Percentiles rank a stretch among this genome's conserved stretches.
phyloP scores from a whole-genome alignment of 345 rosid species.

The Conringia planisiliqua region DNA sequence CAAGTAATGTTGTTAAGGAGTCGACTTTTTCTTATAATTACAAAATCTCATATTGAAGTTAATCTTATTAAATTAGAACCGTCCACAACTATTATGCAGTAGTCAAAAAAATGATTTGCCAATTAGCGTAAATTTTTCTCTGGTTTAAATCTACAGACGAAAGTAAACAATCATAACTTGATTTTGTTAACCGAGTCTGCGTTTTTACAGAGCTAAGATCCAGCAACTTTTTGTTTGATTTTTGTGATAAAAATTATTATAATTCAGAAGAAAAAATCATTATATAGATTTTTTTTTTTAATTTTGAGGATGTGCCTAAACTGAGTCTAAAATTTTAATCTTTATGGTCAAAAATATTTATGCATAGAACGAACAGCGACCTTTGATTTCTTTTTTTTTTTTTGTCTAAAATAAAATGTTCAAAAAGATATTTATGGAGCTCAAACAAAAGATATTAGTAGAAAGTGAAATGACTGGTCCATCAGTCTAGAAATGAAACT shows the following conservation, averaged over 20 bases:
- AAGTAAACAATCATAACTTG: background rate
- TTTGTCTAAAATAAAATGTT: background rate
- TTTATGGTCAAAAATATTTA: background rate
- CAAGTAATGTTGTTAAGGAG: background rate
- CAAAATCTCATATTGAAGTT: background rate
- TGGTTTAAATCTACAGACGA: background rate
- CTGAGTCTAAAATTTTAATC: background rate
- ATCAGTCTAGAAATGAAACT: slow-evolving; percentile 26
- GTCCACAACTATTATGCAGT: background rate
- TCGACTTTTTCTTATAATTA: background rate
- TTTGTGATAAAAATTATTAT: background rate
- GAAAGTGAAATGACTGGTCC: slow-evolving; percentile 30
- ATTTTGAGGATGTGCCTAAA: background rate
- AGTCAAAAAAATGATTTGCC: background rate
- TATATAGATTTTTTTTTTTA: background rate
- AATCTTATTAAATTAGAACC: background rate
- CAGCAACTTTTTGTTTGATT: background rate
- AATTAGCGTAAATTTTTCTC: background rate
- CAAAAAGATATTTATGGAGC: slow-evolving; percentile 3
- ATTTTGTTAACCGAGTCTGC: background rate
- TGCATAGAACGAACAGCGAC: background rate
- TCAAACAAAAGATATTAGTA: slow-evolving; percentile 6
- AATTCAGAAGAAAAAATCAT: background rate
- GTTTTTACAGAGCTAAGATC: background rate
- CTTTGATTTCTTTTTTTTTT: background rate